These are phyloP conservation scores for Didymella keratinophila DNA, from an alignment of 2,329 filamentous ascomycete species.

Conservation along the genomic window DNA sequence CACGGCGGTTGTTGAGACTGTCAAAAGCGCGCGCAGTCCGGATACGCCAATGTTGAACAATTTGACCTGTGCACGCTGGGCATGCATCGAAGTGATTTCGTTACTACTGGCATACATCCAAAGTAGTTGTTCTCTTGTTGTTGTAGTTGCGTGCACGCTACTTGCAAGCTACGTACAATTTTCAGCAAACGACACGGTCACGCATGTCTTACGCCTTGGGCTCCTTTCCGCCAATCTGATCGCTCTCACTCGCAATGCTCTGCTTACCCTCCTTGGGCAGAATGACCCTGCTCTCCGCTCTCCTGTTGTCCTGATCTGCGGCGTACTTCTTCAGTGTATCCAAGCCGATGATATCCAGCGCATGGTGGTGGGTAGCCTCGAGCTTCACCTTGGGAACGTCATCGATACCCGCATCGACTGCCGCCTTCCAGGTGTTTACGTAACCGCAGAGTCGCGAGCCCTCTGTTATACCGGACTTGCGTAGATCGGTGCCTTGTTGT, in stretches of 20 bases:
- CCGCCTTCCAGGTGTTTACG: constrained; percentile 63
- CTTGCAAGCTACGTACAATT: too few relatives aligned
- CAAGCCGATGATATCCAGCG: constrained; percentile 56
- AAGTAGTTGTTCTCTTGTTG: too few relatives aligned
- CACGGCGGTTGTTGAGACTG: too few relatives aligned
- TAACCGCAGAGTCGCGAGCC: constrained; percentile 69
- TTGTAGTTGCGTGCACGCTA: too few relatives aligned
- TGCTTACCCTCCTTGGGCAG: constrained; percentile 19
- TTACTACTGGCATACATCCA: too few relatives aligned
- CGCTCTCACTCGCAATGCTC: constrained; percentile 26
- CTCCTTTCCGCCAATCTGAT: constrained; percentile 39
- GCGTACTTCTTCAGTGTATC: constrained; percentile 59
- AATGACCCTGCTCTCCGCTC: constrained; percentile 15
- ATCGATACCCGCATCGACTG: constrained; percentile 25
- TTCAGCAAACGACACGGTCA: too few relatives aligned
- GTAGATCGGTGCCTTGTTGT: constrained; percentile 64
- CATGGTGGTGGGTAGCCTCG: constrained; percentile 60
- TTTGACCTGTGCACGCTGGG: too few relatives aligned
- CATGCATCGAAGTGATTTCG: too few relatives aligned
- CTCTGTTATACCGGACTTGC: constrained; percentile 60
- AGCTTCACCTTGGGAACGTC: constrained; percentile 56
- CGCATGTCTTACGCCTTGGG: constrained; percentile 28
- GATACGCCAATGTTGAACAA: too few relatives aligned
- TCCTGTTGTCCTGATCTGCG: constrained; percentile 44
- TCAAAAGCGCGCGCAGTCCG: too few relatives aligned